Conservation (phyloP, 2,329 filamentous ascomycete species). For the Colletotrichum theobromicola region DNA sequence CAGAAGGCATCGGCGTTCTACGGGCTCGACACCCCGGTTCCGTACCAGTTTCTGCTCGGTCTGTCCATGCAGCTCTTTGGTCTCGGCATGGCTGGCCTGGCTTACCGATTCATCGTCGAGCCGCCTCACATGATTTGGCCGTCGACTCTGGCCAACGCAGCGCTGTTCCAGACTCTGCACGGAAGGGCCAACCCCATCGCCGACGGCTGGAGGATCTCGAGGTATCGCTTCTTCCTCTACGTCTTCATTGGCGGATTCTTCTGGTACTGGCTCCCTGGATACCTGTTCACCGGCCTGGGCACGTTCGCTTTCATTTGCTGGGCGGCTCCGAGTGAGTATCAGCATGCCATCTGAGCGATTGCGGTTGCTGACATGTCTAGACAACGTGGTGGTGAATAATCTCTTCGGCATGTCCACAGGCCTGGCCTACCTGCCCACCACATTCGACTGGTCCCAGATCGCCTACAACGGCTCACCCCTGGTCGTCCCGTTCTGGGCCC, state of each 20-base stretch:
- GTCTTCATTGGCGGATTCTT: slow-evolving; percentile 46
- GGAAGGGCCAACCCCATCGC: slow-evolving; percentile 39
- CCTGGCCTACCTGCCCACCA: slow-evolving; percentile 31
- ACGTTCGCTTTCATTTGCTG: slow-evolving; percentile 52
- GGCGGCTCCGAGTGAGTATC: slow-evolving; percentile 40
- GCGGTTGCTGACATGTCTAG: background rate
- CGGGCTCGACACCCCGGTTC: slow-evolving; percentile 42
- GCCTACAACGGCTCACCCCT: slow-evolving; percentile 38
- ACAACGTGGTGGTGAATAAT: slow-evolving; percentile 73
- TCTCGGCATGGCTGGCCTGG: slow-evolving; percentile 48
- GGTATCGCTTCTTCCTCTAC: slow-evolving; percentile 40
- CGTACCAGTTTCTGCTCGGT: slow-evolving; percentile 50
- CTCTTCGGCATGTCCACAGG: slow-evolving; percentile 55
- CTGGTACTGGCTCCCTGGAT: slow-evolving; percentile 54
- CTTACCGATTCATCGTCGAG: slow-evolving; percentile 48
- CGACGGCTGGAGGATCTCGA: slow-evolving; percentile 38
- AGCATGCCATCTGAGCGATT: too few species aligned
- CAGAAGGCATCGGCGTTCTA: slow-evolving; percentile 47
- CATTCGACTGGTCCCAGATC: slow-evolving; percentile 34
- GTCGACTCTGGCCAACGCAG: slow-evolving; percentile 45
- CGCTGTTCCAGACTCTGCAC: slow-evolving; percentile 47
- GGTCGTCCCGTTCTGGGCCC: slow-evolving; percentile 61
- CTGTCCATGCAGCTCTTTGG: slow-evolving; percentile 53
- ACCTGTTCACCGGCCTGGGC: slow-evolving; percentile 46
- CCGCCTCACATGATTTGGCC: slow-evolving; percentile 54